Evolutionary conservation across 1,139 yeast species (phyloP), one percentile per base, ranked within the genome.

Genomic region (Zygoascus meyerae): DNA sequence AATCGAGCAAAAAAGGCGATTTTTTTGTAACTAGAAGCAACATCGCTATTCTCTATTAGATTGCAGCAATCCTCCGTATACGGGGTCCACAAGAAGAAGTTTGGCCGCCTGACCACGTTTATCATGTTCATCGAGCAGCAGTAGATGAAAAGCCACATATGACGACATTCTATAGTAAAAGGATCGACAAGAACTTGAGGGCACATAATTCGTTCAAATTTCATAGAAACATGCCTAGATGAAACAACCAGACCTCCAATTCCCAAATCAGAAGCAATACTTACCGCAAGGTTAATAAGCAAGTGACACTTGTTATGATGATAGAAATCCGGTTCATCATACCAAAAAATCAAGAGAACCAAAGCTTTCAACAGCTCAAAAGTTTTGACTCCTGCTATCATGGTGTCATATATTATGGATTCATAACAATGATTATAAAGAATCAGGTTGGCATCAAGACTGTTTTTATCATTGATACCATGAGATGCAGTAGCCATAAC

Each of bases 291-390:
- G 8, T 78, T 72, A 48, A 81, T 78, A 54, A 86, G 72, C 48
- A 86, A 67, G 61, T 86, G 94, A 54, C 82, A 81, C 45, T 95
- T 76, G 50, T 94, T 77, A 57, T 84, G 85, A 54, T 81, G 84
- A 53, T 85, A 84, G 55, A 86, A 69, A 63, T 86, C 95, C 0
- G 95, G 87, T 5, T 86, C 78, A 55, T 84, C 86, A 62, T 86
- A 86, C 95, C 95, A 89, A 32, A 82, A 64, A 34, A 84, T 75
- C 46, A 85, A 59, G 2, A 86, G 58, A 28, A 85, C 59, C 41
- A 85, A 65, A 15, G 83, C 69, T 60, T 83, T 81, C 37, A 86
- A 67, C 44, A 86, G 66, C 60, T 86, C 92, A 18, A 81, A 68
- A 6, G 82, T 75, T 65, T 86, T 87, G 48, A 78, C 72, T n/a